Evolutionary conservation across 495 filamentous ascomycete genomes (phyloP).

Genomic region (Xylaria flabelliformis): DNA sequence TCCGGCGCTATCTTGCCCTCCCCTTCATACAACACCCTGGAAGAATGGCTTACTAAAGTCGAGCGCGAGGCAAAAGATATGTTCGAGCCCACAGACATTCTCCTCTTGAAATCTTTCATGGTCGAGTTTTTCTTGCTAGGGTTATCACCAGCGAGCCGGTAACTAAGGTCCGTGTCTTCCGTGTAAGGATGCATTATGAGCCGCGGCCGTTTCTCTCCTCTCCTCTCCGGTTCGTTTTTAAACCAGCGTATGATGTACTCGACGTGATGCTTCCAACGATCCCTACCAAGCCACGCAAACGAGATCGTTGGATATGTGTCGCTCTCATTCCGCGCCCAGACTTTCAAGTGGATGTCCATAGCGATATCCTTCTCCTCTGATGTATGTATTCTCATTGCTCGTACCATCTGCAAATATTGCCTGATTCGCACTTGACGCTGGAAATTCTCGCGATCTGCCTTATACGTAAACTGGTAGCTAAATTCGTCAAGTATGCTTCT

Average conservation of each 20-base stretch:
- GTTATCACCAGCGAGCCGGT: conserved; percentile 10
- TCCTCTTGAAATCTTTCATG: neutral
- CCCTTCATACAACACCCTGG: conserved; percentile 7
- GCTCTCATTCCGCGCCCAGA: conserved; percentile 29
- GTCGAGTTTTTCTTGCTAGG: neutral
- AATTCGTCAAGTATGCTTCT: neutral
- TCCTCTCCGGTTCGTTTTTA: conserved; percentile 30
- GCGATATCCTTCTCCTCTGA: conserved; percentile 26
- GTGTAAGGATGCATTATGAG: conserved; percentile 29
- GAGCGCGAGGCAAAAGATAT: conserved; percentile 11
- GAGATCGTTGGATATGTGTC: conserved; percentile 34
- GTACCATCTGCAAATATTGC: conserved; percentile 29
- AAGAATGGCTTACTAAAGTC: conserved; percentile 6
- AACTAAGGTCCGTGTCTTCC: conserved; percentile 24
- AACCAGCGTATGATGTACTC: conserved; percentile 38
- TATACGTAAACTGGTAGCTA: conserved; percentile 31
- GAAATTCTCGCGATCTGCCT: conserved; percentile 30
- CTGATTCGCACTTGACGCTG: conserved; percentile 25
- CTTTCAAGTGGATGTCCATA: conserved; percentile 29
- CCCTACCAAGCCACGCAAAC: conserved; percentile 26
- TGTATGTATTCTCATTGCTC: conserved; percentile 28
- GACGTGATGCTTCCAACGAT: conserved; percentile 22
- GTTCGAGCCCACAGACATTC: neutral
- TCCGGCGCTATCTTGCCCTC: conserved; percentile 26
- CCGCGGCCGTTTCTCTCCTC: conserved; percentile 26